Conservation (phyloP, 1,284 basidiomycete genomes). For the Ustilago loliicola region DNA sequence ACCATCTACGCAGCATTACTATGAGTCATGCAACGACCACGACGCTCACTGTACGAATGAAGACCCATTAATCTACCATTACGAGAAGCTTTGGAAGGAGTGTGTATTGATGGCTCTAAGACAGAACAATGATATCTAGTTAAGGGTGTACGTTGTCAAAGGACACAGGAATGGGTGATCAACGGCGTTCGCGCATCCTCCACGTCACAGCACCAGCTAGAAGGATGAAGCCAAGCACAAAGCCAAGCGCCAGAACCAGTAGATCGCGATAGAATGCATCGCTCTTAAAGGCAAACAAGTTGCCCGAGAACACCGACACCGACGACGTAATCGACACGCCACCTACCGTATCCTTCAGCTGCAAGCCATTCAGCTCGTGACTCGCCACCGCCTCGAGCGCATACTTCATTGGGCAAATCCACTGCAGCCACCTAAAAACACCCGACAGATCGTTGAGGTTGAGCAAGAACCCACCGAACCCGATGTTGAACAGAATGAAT, state of each 20-base stretch:
- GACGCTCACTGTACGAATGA: constrained; percentile 12
- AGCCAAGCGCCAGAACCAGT: constrained; percentile 54
- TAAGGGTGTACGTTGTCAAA: neutral
- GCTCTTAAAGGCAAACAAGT: constrained; percentile 52
- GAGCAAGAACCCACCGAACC: constrained; percentile 61
- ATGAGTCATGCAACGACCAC: neutral
- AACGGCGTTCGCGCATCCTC: constrained; percentile 48
- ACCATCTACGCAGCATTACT: constrained; percentile 1
- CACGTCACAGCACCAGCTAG: constrained; percentile 35
- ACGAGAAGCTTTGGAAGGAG: neutral
- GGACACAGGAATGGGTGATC: constrained; percentile 7
- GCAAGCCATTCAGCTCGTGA: constrained; percentile 51
- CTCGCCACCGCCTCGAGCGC: constrained; percentile 60
- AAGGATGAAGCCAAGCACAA: constrained; percentile 46
- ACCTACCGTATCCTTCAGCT: constrained; percentile 48
- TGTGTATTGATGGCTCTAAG: neutral
- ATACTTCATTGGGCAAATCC: constrained; percentile 59
- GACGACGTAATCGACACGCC: constrained; percentile 35
- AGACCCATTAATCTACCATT: constrained; percentile 6
- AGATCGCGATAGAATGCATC: constrained; percentile 59
- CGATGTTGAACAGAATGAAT: constrained; percentile 61
- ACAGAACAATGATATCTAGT: neutral
- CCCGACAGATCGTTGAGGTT: constrained; percentile 50
- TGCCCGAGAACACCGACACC: constrained; percentile 49
- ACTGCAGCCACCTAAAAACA: constrained; percentile 59